phyloP scores from a whole-genome alignment of 208 protist genomes.

The Blastocrithidia nonstop region DNA sequence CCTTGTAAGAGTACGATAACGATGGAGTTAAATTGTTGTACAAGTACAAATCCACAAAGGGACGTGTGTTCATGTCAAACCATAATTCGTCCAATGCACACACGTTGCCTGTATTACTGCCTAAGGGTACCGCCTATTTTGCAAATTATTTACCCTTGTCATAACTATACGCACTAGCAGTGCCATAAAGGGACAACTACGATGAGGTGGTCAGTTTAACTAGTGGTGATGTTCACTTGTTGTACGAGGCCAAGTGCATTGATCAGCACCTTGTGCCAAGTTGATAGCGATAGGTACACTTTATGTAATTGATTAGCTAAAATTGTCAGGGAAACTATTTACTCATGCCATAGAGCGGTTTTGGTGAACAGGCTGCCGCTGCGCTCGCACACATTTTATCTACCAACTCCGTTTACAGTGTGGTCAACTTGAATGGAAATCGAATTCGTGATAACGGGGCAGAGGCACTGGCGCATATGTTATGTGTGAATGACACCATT shows the following conservation, averaged over 20 bases:
- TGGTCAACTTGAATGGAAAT: slow-evolving; percentile 86
- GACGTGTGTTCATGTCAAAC: slow-evolving; percentile 60
- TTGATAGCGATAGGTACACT: slow-evolving; percentile 81
- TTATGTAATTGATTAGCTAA: slow-evolving; percentile 83
- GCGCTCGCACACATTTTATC: slow-evolving; percentile 69
- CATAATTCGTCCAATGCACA: slow-evolving; percentile 9
- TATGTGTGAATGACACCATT: slow-evolving; percentile 57
- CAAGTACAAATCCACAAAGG: slow-evolving; percentile 48
- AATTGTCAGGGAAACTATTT: slow-evolving; percentile 84
- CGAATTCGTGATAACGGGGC: slow-evolving; percentile 78
- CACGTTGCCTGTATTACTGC: slow-evolving; percentile 53
- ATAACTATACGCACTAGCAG: slow-evolving; percentile 42
- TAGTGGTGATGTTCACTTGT: slow-evolving; percentile 45
- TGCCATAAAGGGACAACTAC: slow-evolving; percentile 17
- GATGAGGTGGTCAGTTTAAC: slow-evolving; percentile 62
- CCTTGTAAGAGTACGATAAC: neutral
- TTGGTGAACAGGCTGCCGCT: slow-evolving; percentile 53
- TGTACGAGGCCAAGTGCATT: slow-evolving; percentile 79
- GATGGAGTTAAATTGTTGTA: slow-evolving; percentile 16
- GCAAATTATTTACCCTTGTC: slow-evolving; percentile 83
- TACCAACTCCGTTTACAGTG: slow-evolving; percentile 61
- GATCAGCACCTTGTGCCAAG: slow-evolving; percentile 67
- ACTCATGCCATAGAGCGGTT: slow-evolving; percentile 73
- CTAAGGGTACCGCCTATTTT: slow-evolving; percentile 68
- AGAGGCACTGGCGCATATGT: slow-evolving; percentile 52